Evolutionary conservation across 176 grass and related monocot species (phyloP), one percentile per base, ranked within the genome.

Genomic region (Hsuehochloa calcarea): DNA sequence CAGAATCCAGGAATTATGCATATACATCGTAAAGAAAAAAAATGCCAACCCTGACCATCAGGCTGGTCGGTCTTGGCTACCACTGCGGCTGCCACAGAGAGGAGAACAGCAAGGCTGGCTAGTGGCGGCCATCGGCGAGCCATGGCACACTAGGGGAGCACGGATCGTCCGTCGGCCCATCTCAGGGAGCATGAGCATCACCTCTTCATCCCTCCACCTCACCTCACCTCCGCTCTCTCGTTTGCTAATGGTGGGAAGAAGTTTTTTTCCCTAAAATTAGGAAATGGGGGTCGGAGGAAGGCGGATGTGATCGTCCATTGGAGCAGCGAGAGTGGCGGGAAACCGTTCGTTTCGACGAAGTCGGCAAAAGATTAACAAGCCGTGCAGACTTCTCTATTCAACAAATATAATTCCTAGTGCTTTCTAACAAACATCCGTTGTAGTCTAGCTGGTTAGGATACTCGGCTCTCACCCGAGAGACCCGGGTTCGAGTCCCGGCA

Each of bases 381-480:
- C 6, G 19, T 10, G 54, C 54, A n/a, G 54, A n/a, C 8, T n/a
- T 58, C 20, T n/a, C 54, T n/a, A 0, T 20, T 20, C 1, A 20
- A 19, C 2, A 0, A 8, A 4, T 3, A 16, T 1, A 1, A 0
- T 10, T n/a, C 1, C 0, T 8, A 0, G 0, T 0, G 3, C 20
- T 8, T 3, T n/a, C 7, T 1, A 56, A 0, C 7, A 1, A 0
- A 0, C 1, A 8, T 74, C 83, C 83, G 85, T 97, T 90, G 92
- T 94, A 90, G 92, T 95, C 87, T 98, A 93, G 91, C 70, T 98
- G 93, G 91, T 92, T 92, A 98, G 93, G 93, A 92, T 98, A 95
- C 89, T n/a, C 95, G 91, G 89, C 89, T 95, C 95, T 98, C 91
- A 95, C 85, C 87, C 79, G 85, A 95, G 82, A 92, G 87, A 95